phyloP scores from a whole-genome alignment of 129 eudicot species.

The Lonicera japonica region DNA sequence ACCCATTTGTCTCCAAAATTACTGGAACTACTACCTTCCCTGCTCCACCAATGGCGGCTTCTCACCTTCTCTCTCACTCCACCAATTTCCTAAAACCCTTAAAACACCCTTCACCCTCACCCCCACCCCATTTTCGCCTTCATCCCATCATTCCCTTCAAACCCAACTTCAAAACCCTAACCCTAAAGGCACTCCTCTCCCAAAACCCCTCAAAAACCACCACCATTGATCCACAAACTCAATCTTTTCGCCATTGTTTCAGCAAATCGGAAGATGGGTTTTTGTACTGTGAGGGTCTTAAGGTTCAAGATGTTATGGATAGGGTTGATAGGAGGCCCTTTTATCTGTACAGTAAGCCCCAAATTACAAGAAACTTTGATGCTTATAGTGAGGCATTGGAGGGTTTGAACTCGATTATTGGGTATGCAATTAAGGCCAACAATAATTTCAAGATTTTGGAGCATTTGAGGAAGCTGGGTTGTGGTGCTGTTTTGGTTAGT shows the following conservation, averaged over 20 bases:
- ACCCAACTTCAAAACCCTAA: constrained; percentile 29
- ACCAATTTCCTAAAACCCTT: constrained; percentile 37
- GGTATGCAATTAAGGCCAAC: constrained; percentile 88
- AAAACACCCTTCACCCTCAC: constrained; percentile 13
- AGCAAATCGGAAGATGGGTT: constrained; percentile 71
- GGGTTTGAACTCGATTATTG: constrained; percentile 78
- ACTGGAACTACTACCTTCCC: not conserved
- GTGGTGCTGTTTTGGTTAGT: constrained; percentile 95
- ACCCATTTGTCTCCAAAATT: not conserved
- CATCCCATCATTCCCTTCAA: constrained; percentile 34
- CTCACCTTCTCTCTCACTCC: constrained; percentile 46
- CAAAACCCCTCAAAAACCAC: constrained; percentile 26
- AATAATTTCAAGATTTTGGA: constrained; percentile 73
- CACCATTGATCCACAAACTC: constrained; percentile 23
- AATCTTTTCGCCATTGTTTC: constrained; percentile 58
- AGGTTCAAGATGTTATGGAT: constrained; percentile 77
- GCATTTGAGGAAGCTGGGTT: constrained; percentile 72
- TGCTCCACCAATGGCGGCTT: constrained; percentile 54
- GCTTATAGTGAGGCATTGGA: constrained; percentile 82
- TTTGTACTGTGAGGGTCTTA: constrained; percentile 66
- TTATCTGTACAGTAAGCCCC: constrained; percentile 91
- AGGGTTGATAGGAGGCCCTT: constrained; percentile 67
- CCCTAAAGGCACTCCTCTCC: constrained; percentile 44
- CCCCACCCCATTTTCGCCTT: constrained; percentile 10
- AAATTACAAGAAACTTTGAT: constrained; percentile 81